Evolutionary conservation across 23 red algal genomes (phyloP), one percentile per base, ranked within the genome.

Genomic region (Gracilariopsis chorda): DNA sequence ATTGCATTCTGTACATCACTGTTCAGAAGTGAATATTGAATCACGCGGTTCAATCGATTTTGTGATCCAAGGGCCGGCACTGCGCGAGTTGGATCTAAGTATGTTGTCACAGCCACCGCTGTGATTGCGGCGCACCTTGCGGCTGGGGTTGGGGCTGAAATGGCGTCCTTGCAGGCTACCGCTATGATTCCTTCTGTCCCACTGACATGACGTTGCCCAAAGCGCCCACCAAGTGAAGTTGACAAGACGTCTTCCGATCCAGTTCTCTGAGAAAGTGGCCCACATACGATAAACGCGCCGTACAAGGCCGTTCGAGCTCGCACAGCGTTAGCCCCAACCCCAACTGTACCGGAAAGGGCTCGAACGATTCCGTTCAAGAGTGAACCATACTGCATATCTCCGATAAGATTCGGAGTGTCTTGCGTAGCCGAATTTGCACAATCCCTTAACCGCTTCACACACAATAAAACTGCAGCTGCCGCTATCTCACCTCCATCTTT

Each of bases 401-500:
- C 53, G 9, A 84, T 44, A 68, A 47, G 67, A 47, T 84, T 57
- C 25, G 63, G 53, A 67, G 32, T 33, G 9, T 57, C 40, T 25
- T 51, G 59, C 23, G 32, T 46, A 39, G 63, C 21, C 13, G 59
- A 29, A 36, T 67, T 68, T 28, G 33, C 80, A 67, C 52, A 84
- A 10, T 67, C 32, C 10, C 23, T 10, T 30, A 84, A 65, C 19
- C 58, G 80, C 20, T 21, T 28, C 10, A 84, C n/a, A 67, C 80
- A 84, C 6, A 44, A 46, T 35, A 84, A 49, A 17, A 67, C 21
- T 9, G 46, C 40, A 43, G 80, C 42, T 17, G 56, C 56, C 12
- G 80, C 80, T 46, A 67, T 44, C 41, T 63, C 80, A n/a, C 80
- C 80, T 41, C 80, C 80, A 68, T 68, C 80, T 25, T 84, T 68